Base-by-base conservation (phyloP, 768 basidiomycete genomes). In the Lactarius sp. region DNA sequence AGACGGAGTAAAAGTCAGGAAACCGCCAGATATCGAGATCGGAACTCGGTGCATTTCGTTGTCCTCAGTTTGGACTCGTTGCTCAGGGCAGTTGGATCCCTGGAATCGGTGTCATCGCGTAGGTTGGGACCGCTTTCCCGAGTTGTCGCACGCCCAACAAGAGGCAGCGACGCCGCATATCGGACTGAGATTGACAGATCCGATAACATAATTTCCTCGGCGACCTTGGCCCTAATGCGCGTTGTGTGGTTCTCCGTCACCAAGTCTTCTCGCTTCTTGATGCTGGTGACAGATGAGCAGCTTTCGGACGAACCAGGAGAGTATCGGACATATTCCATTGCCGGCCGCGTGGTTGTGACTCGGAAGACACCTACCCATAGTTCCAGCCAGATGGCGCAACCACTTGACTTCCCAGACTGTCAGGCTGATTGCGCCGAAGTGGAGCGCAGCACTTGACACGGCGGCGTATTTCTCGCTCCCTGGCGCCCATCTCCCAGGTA, bases 351-450 rank as follows among this genome's bases (percentile, higher is more conserved):
- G 5, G 33, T 50, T 46, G 52, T 60, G 59, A 53, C 41, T 54
- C 33, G n/a, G 39, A 18, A 22, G 52, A 44, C 22, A 36, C n/a
- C 31, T 7, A 31, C 8, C 18, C n/a, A 46, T 6, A n/a, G 39
- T 22, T 2, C 64, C 59, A 18, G 54, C 49, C 9, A 52, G 22
- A 33, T 36, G 64, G 64, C 64, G 56, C 64, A 52, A n/a, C n/a
- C 3, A 56, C 47, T 46, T 27, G 27, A 27, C 27, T 59, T 41
- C 59, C 59, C 6, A 14, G 64, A 52, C 54, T 56, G 64, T 65
- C 64, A 65, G 34, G 44, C 36, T 56, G 59, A 55, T 65, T 65
- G 59, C 64, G 64, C 64, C 64, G 34, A 34, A 47, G 44, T 22
- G 47, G 42, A 14, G 36, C 36, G 57, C 36, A 46, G 61, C 36